These are phyloP conservation scores for Parietaria judaica DNA, from an alignment of 306 rosid genomes.

Conservation along the genomic window DNA sequence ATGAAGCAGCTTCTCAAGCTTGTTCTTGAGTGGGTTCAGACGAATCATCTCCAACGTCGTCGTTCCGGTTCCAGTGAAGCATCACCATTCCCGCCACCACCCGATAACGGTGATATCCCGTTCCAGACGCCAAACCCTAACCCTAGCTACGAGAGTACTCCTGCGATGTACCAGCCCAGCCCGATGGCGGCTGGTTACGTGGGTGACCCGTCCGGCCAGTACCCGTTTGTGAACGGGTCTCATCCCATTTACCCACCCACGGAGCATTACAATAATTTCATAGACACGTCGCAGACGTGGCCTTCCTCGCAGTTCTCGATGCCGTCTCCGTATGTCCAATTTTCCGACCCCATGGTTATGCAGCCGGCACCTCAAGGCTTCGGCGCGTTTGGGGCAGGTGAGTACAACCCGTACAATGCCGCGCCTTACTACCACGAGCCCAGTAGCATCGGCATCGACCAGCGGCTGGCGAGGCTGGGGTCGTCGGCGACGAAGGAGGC, in stretches of 20 bases:
- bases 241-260: slow-evolving; percentile 23
- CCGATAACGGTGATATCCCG: neutral
- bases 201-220: slow-evolving; percentile 12
- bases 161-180: slow-evolving; percentile 22
- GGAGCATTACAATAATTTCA: slow-evolving; percentile 34
- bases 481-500: slow-evolving; percentile 92
- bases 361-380: slow-evolving; percentile 17
- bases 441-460: neutral
- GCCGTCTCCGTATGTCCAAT: slow-evolving; percentile 41
- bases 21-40: slow-evolving; percentile 92
- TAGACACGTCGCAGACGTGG: slow-evolving; percentile 58
- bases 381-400: slow-evolving; percentile 33
- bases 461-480: slow-evolving; percentile 49
- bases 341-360: slow-evolving; percentile 31
- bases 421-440: slow-evolving; percentile 34
- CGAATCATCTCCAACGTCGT: slow-evolving; percentile 53
- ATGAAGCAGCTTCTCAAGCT: slow-evolving; percentile 86
- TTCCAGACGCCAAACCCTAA: neutral
- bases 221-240: slow-evolving; percentile 3
- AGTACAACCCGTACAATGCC: slow-evolving; percentile 31
- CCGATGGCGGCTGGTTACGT: slow-evolving; percentile 40
- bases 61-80: slow-evolving; percentile 1
- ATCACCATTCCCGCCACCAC: neutral
- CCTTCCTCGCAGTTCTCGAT: slow-evolving; percentile 36
- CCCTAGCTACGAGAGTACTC: slow-evolving; percentile 18